These are phyloP conservation scores for Dryas alaskensis DNA, from an alignment of 306 rosid genomes.

Conservation along the genomic window DNA sequence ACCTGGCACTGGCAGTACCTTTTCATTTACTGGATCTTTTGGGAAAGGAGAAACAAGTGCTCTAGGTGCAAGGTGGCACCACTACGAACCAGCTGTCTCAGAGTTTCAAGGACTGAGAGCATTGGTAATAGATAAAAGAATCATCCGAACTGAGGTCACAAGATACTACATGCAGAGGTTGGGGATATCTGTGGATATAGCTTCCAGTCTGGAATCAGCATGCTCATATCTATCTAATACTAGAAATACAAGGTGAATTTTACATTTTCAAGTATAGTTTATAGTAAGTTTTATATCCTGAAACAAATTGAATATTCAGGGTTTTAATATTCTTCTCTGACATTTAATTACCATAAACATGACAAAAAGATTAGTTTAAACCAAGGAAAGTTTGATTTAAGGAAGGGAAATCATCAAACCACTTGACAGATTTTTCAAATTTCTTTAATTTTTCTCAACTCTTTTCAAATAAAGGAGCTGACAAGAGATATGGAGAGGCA, in stretches of 20 bases:
- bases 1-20: constrained; percentile 80
- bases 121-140: constrained; percentile 62
- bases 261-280: not conserved
- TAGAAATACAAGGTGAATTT: constrained; percentile 48
- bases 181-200: constrained; percentile 69
- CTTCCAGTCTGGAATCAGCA: constrained; percentile 48
- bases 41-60: constrained; percentile 52
- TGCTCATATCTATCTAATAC: constrained; percentile 48
- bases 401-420: not conserved
- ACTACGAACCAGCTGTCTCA: constrained; percentile 41
- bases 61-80: constrained; percentile 48
- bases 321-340: not conserved
- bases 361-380: not conserved
- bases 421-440: not conserved
- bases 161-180: constrained; percentile 73
- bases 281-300: not conserved
- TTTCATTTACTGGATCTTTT: constrained; percentile 74
- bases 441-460: not conserved
- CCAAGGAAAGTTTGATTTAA: too few species aligned
- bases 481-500: not conserved
- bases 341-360: not conserved
- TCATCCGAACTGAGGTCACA: constrained; percentile 74
- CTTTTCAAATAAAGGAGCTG: not conserved
- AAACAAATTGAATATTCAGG: not conserved
- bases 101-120: constrained; percentile 70